Conservation (phyloP, 352 stramenopile genomes). For the Phytophthora litchii region DNA sequence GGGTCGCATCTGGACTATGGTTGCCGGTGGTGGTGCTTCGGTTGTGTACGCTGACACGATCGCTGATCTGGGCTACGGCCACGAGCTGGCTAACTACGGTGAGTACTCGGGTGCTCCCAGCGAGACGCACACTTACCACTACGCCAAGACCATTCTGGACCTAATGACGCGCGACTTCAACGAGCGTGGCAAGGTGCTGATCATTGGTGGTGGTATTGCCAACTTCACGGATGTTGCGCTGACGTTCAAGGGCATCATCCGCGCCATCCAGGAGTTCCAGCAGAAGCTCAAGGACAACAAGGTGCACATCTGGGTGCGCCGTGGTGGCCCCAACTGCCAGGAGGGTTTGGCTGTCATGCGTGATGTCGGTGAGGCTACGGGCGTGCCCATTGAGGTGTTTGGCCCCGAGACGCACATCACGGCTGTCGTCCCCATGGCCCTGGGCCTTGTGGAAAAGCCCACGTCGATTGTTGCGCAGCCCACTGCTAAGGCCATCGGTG, state of each 20-base stretch:
- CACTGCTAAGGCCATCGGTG: conserved; percentile 26
- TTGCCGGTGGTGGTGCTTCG: conserved; percentile 94
- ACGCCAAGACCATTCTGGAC: conserved; percentile 96
- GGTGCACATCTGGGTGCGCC: conserved; percentile 95
- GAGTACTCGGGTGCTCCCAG: conserved; percentile 97
- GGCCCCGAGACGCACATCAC: conserved; percentile 97
- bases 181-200: conserved; percentile 94
- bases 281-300: conserved; percentile 92
- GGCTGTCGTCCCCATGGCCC: conserved; percentile 92
- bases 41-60: conserved; percentile 98
- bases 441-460: conserved; percentile 87
- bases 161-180: conserved; percentile 95
- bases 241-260: conserved; percentile 98
- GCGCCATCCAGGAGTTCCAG: conserved; percentile 92
- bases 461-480: conserved; percentile 26
- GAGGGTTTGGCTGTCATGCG: conserved; percentile 95
- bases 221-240: conserved; percentile 98
- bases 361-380: conserved; percentile 86
- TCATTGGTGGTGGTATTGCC: conserved; percentile 97
- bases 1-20: conserved; percentile 97
- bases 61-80: conserved; percentile 92
- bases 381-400: conserved; percentile 95
- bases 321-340: conserved; percentile 97
- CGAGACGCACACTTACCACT: conserved; percentile 97
- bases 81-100: conserved; percentile 97